A percentile compares a stretch with the other conserved stretches of the same genome.
Evolutionary conservation across 257 asterid genomes (phyloP).

Genomic region (Schizonepeta tenuifolia): DNA sequence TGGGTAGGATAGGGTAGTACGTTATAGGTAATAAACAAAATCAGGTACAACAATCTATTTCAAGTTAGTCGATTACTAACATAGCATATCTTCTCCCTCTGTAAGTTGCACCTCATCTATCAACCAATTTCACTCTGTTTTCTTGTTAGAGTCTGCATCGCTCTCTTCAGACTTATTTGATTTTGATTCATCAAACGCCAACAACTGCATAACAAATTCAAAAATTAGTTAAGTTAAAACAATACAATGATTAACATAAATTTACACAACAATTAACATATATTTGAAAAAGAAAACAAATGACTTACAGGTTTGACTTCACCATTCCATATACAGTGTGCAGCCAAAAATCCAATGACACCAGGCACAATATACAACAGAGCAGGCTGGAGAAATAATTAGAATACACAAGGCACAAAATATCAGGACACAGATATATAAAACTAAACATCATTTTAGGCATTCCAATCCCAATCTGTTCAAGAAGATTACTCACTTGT

Average conservation of each 20-base stretch:
- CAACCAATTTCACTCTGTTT: constrained; percentile 50
- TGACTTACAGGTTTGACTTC: constrained; percentile 83
- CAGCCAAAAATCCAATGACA: constrained; percentile 89
- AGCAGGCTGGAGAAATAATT: constrained; percentile 74
- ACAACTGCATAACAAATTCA: constrained; percentile 47
- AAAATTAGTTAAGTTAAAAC: not conserved
- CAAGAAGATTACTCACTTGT: constrained; percentile 55
- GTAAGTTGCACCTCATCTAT: constrained; percentile 24
- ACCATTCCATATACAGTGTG: constrained; percentile 86
- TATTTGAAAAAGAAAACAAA: not conserved
- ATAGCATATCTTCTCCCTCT: not conserved
- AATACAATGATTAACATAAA: not conserved
- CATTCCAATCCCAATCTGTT: not conserved
- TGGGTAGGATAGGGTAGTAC: not conserved
- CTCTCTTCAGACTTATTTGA: constrained; percentile 43
- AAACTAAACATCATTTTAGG: not conserved
- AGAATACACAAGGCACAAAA: constrained; percentile 17
- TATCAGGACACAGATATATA: not conserved
- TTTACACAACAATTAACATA: not conserved
- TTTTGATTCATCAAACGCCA: constrained; percentile 85
- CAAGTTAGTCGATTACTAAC: constrained; percentile 34
- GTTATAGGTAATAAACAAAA: constrained; percentile 28
- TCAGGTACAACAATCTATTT: constrained; percentile 43
- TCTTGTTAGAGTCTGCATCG: constrained; percentile 48
- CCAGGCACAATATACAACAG: constrained; percentile 93